These are phyloP conservation scores for Chalara sp. DNA, from an alignment of 2,329 filamentous ascomycete species.

Conservation along the genomic window DNA sequence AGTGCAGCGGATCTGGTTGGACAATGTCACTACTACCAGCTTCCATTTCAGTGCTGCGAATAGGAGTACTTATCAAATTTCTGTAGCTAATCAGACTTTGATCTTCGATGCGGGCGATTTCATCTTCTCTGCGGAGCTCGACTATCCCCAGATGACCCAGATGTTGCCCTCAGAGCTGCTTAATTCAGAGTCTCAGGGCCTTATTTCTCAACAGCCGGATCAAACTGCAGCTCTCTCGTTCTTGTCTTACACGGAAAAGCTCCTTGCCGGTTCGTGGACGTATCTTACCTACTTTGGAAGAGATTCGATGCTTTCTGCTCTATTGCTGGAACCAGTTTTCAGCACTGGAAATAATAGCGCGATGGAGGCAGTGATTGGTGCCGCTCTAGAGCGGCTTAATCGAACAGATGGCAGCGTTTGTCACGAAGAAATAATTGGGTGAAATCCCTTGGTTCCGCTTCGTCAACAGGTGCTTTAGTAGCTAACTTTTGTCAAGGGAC, in stretches of 20 bases:
- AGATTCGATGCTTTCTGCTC: slow-evolving; percentile 55
- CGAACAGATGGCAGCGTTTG: slow-evolving; percentile 52
- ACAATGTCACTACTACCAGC: slow-evolving; percentile 50
- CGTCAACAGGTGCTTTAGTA: too few relatives aligned
- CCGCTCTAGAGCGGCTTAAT: slow-evolving; percentile 55
- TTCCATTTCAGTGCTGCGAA: slow-evolving; percentile 38
- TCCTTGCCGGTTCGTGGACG: slow-evolving; percentile 58
- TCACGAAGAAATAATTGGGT: slow-evolving; percentile 58
- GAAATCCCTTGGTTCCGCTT: too few relatives aligned
- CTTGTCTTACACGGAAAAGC: slow-evolving; percentile 55
- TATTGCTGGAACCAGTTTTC: slow-evolving; percentile 51
- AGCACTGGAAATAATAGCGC: slow-evolving; percentile 47
- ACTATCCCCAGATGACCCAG: slow-evolving; percentile 55
- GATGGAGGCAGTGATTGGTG: slow-evolving; percentile 53
- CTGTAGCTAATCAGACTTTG: slow-evolving; percentile 36
- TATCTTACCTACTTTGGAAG: slow-evolving; percentile 63
- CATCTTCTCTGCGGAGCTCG: slow-evolving; percentile 49
- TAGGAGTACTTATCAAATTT: slow-evolving; percentile 22
- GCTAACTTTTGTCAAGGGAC: slow-evolving; percentile 29
- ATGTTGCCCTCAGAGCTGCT: slow-evolving; percentile 43
- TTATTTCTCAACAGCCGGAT: slow-evolving; percentile 39
- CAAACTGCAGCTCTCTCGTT: slow-evolving; percentile 51
- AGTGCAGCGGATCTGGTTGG: slow-evolving; percentile 52
- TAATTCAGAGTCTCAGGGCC: slow-evolving; percentile 35
- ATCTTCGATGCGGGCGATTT: slow-evolving; percentile 48